Evolutionary conservation across 2,329 filamentous ascomycete genomes (phyloP), one percentile per base, ranked within the genome.

Genomic region (Sclerotiophoma versabilis): DNA sequence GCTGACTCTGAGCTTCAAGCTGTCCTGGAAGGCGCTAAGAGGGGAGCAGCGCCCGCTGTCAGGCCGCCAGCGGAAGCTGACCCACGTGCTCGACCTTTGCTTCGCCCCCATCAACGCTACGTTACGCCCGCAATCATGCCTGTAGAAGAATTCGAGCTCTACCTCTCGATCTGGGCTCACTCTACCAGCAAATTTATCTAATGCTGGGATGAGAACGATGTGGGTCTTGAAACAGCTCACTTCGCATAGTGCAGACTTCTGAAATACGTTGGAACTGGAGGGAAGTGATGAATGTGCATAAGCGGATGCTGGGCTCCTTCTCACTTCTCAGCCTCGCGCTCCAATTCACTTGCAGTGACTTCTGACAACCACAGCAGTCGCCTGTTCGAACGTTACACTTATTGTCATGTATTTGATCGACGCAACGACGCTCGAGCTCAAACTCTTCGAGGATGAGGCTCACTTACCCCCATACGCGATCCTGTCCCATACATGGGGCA

Each of bases 1-100:
- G 47, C 30, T 42, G 47, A 43, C 17, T 32, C 5, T 20, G 45
- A 39, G 45, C 34, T 49, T 41, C 27, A 27, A 41, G 45, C 26
- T 49, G 36, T 14, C 25, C 36, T 26, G 6, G 32, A 9, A 17
- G 11, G 17, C 12, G 45, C 36, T 15, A 41, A 49, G 45, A 10
- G 36, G 14, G 43, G 27, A 25, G 33, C 25, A 22, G 27, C 44
- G 44, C 17, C 44, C 26, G 44, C 26, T 32, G 36, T 49, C 45
- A 49, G 45, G 36, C 45, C 45, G 27, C 45, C 45, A 29, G 27
- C 23, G 17, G 27, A 39, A 27, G 36, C 45, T 41, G 45, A 41
- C 27, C 15, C 36, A 49, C 45, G 45, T 49, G 36, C 36, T 33
- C 3, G 10, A 19, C 10, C 6, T 34, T 8, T 14, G 20, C 14